Evolutionary conservation across 306 rosid genomes (phyloP).

Genomic region (Pachyrhizus erosus): DNA sequence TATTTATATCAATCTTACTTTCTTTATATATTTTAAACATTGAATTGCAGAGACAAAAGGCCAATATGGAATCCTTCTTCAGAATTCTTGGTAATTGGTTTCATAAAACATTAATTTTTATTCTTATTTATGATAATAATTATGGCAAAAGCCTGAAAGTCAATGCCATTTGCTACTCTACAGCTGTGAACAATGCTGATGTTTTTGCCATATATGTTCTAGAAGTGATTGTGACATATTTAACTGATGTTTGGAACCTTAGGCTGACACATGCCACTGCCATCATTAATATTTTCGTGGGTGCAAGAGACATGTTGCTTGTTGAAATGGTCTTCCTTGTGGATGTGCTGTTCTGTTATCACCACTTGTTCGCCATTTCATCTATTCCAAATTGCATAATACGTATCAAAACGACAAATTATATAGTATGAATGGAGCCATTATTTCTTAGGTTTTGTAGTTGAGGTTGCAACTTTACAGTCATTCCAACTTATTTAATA

Average conservation of each 20-base stretch:
- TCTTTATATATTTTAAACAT: neutral
- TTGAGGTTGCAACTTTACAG: neutral
- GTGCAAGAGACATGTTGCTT: neutral
- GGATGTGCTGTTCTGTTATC: neutral
- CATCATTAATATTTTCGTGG: constrained; percentile 13
- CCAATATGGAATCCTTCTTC: neutral
- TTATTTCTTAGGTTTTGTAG: too few relatives aligned
- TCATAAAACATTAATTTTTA: too few relatives aligned
- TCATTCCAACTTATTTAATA: too few relatives aligned
- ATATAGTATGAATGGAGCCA: too few relatives aligned
- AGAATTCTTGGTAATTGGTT: neutral
- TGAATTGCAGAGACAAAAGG: neutral
- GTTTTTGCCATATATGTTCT: neutral
- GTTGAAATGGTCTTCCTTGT: neutral
- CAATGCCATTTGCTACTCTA: neutral
- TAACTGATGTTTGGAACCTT: constrained; percentile 16
- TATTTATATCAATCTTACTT: too few relatives aligned
- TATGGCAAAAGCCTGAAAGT: too few relatives aligned
- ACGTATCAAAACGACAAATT: neutral
- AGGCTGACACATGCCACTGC: constrained; percentile 26
- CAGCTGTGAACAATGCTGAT: neutral
- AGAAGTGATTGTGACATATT: constrained; percentile 32
- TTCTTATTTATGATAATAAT: too few relatives aligned
- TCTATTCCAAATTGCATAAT: neutral
- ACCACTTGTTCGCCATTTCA: neutral